These are phyloP conservation scores for Smittium culicis DNA, from an alignment of 371 early-diverging fungal species.

Conservation along the genomic window DNA sequence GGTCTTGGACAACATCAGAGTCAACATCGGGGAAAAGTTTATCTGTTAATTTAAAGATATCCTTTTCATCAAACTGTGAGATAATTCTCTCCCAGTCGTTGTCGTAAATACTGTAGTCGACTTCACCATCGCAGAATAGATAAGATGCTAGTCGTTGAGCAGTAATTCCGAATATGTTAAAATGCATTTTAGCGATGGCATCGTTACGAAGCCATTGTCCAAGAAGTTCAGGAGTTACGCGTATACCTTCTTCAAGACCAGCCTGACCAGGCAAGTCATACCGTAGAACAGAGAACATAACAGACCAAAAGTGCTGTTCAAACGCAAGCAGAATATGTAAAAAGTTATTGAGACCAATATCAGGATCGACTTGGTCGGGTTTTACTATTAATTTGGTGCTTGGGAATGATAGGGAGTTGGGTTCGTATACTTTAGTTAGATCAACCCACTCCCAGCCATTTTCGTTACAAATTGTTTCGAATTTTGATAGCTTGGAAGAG, in stretches of 20 bases:
- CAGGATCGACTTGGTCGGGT: constrained; percentile 1
- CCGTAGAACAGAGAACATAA: constrained; percentile 1
- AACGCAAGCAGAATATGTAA: background rate
- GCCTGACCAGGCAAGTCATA: constrained; percentile 2
- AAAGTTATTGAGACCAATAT: background rate
- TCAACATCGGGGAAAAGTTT: constrained; percentile 4
- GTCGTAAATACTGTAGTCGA: constrained; percentile 5
- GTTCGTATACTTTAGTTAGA: constrained; percentile 3
- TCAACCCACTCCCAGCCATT: constrained; percentile 7
- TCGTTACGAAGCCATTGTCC: constrained; percentile 2
- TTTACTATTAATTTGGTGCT: constrained; percentile 4
- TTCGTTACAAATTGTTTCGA: background rate
- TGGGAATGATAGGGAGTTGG: background rate
- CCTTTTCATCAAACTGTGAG: constrained; percentile 1
- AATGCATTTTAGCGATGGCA: constrained; percentile 4
- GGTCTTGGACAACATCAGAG: background rate
- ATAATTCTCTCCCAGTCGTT: constrained; percentile 3
- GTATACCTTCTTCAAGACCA: constrained; percentile 4
- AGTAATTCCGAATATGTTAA: constrained; percentile 1
- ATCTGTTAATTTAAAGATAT: constrained; percentile 3
- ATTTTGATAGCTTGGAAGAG: too few species aligned
- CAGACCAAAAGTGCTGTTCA: constrained; percentile 9
- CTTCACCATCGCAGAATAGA: constrained; percentile 2
- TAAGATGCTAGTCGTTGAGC: background rate
- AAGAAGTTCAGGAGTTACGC: constrained; percentile 5